Base-by-base conservation (phyloP, 2,329 filamentous ascomycete species). In the Diaporthe amygdali region DNA sequence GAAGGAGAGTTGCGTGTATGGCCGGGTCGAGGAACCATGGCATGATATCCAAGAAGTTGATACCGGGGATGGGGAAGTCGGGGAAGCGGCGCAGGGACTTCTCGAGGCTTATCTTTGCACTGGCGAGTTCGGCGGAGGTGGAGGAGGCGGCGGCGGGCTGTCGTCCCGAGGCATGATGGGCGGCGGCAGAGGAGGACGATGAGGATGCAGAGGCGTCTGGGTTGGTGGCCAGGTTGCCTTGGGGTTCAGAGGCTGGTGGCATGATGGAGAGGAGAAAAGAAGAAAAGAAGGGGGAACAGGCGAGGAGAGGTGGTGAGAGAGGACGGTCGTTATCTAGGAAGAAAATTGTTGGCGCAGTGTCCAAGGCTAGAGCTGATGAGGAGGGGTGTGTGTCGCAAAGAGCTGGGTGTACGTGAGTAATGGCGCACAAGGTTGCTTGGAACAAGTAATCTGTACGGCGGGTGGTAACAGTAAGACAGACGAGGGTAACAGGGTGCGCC, bases 11-110 rank as follows among this genome's bases (percentile, higher is more conserved):
- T 76, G 89, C 87, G 84, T 98, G 96, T 73, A 93, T 87, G 66
- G 82, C 80, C 69, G 92, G 91, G 79, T 94, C 89, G 81, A 94
- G 91, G 87, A 99, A 98, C 80, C 98, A 92, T 73, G 96, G 96
- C 83, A 99, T 92, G 84, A 99, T 98, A 81, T 99, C 96, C 86
- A 98, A 94, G 84, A 99, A 99, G 78, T 97, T 88, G 80, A 99
- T 96, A 82, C 96, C 96, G 55, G 93, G 91, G 75, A 93, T 92
- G 72, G 96, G 96, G 85, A 98, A 98, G 87, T 98, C 94, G 79
- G 91, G 90, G 85, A 94, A 97, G 82, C 95, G 92, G 83, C 94
- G 93, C 77, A 98, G 90, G 72, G 92, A 90, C 76, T 85, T 83
- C 80, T 91, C 84, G 87, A 87, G 95, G 88, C 84, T 92, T 88